Percentiles rank a stretch among this genome's conserved stretches.
These are phyloP conservation scores for Rosa chinensis DNA, from an alignment of 306 rosid species.

Conservation along the genomic window DNA sequence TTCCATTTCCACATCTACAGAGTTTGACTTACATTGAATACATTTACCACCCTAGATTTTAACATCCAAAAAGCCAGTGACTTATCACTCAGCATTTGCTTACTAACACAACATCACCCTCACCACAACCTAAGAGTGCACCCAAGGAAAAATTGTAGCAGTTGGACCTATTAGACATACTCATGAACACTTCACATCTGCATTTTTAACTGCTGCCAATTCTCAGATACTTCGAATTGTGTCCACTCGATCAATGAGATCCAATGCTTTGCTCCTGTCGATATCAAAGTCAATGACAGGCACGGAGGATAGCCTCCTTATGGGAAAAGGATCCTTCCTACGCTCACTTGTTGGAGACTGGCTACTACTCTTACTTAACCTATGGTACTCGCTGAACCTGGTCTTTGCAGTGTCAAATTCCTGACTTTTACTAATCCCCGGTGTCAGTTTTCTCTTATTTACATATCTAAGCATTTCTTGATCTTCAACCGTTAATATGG, in stretches of 20 bases:
- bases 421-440: slow-evolving; percentile 95
- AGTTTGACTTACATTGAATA: slow-evolving; percentile 8
- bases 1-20: slow-evolving; percentile 25
- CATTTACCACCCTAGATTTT: slow-evolving; percentile 12
- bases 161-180: background rate
- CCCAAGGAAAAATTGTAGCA: background rate
- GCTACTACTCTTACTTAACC: slow-evolving; percentile 89
- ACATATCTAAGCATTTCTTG: slow-evolving; percentile 89
- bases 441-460: slow-evolving; percentile 76
- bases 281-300: slow-evolving; percentile 81
- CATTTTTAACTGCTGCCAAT: background rate
- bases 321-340: slow-evolving; percentile 51
- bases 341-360: slow-evolving; percentile 74
- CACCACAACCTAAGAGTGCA: slow-evolving; percentile 2
- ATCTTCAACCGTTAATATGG: slow-evolving; percentile 77
- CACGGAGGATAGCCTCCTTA: slow-evolving; percentile 63
- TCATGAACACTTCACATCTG: background rate
- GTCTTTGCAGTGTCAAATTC: slow-evolving; percentile 70
- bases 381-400: slow-evolving; percentile 72
- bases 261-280: slow-evolving; percentile 74
- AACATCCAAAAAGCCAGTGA: slow-evolving; percentile 15
- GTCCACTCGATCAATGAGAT: slow-evolving; percentile 83
- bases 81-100: slow-evolving; percentile 13
- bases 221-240: slow-evolving; percentile 45
- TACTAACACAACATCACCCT: background rate